Conservation (phyloP, 176 grass and related monocot genomes). For the Hordeum marinum region DNA sequence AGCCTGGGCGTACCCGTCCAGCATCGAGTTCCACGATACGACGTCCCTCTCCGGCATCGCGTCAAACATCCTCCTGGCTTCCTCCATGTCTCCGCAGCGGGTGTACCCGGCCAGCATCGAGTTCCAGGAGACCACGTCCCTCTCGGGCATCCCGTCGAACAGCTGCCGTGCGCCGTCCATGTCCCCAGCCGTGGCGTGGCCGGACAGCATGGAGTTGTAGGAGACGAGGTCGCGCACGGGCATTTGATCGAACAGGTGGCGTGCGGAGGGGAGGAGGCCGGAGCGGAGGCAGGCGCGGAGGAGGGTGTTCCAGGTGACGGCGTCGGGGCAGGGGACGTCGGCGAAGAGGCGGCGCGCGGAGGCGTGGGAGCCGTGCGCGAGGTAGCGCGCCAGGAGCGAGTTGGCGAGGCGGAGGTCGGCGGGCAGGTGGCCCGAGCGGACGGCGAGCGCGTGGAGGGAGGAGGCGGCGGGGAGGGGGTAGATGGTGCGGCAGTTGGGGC, state of each 20-base stretch:
- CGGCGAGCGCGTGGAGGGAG: slow-evolving; percentile 36
- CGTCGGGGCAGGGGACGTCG: slow-evolving; percentile 41
- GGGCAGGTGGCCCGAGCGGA: slow-evolving; percentile 35
- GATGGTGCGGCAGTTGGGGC: not conserved
- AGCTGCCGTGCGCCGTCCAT: slow-evolving; percentile 33
- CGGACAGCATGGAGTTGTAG: slow-evolving; percentile 55
- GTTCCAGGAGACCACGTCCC: slow-evolving; percentile 54
- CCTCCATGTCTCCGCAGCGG: slow-evolving; percentile 13
- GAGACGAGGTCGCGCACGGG: slow-evolving; percentile 34
- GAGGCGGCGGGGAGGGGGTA: slow-evolving; percentile 23
- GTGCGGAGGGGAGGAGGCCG: slow-evolving; percentile 37
- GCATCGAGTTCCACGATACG: slow-evolving; percentile 60
- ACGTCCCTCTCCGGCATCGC: slow-evolving; percentile 43
- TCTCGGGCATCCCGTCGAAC: slow-evolving; percentile 36
- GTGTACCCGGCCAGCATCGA: slow-evolving; percentile 42
- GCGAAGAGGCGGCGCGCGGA: slow-evolving; percentile 49
- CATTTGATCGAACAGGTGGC: slow-evolving; percentile 54
- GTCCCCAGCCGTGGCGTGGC: slow-evolving; percentile 28
- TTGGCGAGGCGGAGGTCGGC: slow-evolving; percentile 42
- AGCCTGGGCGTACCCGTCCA: slow-evolving; percentile 42
- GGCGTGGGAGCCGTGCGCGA: slow-evolving; percentile 11
- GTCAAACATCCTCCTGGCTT: slow-evolving; percentile 33
- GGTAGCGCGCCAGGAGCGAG: slow-evolving; percentile 37
- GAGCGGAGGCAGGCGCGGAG: slow-evolving; percentile 38
- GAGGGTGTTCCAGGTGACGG: slow-evolving; percentile 69